Evolutionary conservation across 768 basidiomycete genomes (phyloP).

Genomic region (Suillus luteus): DNA sequence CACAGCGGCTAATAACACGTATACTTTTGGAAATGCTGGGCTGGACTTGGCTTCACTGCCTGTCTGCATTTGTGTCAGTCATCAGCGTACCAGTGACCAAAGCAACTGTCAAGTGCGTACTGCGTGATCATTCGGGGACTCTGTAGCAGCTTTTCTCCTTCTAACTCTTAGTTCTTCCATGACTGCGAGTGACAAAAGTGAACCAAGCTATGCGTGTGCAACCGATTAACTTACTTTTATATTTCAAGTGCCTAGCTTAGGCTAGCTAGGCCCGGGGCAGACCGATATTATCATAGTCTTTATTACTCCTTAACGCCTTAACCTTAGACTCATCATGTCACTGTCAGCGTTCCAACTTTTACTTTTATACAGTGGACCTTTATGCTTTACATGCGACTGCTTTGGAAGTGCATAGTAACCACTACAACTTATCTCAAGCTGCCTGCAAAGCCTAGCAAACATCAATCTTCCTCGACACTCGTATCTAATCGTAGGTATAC

Average conservation of each 20-base stretch:
- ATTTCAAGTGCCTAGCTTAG: no score
- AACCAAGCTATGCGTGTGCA: not conserved
- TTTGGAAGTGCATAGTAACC: no score
- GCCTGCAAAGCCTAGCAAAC: no score
- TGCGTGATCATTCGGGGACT: slow-evolving; percentile 14
- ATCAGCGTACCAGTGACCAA: not conserved
- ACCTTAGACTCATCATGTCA: no score
- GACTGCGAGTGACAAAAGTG: slow-evolving; percentile 4
- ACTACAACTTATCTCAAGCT: not conserved
- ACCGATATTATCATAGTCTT: not conserved
- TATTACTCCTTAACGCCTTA: no score
- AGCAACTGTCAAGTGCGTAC: not conserved
- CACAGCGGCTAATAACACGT: slow-evolving; percentile 9
- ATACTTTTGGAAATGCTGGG: slow-evolving; percentile 14
- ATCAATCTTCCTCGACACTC: not conserved
- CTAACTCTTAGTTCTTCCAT: slow-evolving; percentile 24
- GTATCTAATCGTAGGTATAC: not conserved
- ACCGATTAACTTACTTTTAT: not conserved
- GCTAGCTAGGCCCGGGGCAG: not conserved
- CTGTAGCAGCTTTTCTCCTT: slow-evolving; percentile 19
- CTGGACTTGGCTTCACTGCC: not conserved
- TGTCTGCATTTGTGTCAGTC: slow-evolving; percentile 12
- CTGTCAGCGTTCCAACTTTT: no score
- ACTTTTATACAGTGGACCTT: not conserved
- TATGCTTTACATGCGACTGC: no score